Conservation (phyloP, 441 rosid genomes). For the Pelargonium fulgidum region DNA sequence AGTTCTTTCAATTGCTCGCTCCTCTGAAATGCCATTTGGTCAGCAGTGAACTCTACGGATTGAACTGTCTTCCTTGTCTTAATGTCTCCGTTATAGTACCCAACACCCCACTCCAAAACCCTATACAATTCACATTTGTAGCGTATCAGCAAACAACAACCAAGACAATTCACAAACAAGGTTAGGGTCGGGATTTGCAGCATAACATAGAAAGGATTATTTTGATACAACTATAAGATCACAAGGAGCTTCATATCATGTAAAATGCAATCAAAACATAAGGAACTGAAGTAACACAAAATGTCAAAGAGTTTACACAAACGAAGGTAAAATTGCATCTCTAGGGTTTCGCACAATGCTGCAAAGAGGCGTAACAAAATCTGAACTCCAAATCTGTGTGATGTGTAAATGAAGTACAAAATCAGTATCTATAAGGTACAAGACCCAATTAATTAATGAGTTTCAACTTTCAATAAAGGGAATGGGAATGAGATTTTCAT, state of each 20-base stretch:
- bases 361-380: background rate
- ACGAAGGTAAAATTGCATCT: background rate
- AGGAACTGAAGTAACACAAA: background rate
- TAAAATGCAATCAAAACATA: background rate
- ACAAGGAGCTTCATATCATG: constrained; percentile 8
- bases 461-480: no score
- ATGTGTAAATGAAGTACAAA: background rate
- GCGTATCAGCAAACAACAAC: background rate
- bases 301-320: background rate
- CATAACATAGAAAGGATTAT: background rate
- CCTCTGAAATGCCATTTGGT: constrained; percentile 68
- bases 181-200: background rate
- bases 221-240: background rate
- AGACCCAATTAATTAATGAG: no score
- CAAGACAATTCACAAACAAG: no score
- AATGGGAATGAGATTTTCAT: no score
- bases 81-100: constrained; percentile 93
- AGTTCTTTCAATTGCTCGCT: constrained; percentile 85
- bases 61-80: constrained; percentile 92
- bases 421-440: background rate
- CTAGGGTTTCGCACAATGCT: background rate
- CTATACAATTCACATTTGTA: constrained; percentile 29
- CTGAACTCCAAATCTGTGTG: background rate
- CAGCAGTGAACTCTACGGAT: constrained; percentile 57
- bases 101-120: constrained; percentile 81